Evolutionary conservation across 768 basidiomycete species (phyloP), one percentile per base, ranked within the genome.

Genomic region (Calocera cornea): DNA sequence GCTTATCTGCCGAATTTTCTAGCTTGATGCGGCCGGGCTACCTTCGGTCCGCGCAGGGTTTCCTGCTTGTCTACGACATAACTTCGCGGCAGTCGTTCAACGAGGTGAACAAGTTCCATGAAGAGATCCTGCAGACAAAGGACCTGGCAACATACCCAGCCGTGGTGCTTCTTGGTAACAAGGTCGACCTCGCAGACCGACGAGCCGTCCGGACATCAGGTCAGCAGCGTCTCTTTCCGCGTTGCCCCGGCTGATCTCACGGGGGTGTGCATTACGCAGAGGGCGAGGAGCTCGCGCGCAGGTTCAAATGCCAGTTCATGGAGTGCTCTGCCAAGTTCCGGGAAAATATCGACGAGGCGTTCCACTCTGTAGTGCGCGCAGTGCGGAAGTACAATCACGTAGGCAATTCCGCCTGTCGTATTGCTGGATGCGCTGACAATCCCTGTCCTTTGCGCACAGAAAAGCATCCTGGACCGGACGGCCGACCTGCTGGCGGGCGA

Each of bases 11-110:
- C 54, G n/a, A 29, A 5, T 36, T 60, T 50, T 10, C 14, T 41
- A 95, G 92, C 68, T 95, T 95, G 27, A 97, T 98, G 95, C 88
- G 95, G 60, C 95, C 97, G 75, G 95, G 97, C 74, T 98, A 98
- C 80, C 97, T 97, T 93, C 86, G 94, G 65, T 94, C 94, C 29
- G 95, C 95, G 69, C 95, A 98, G 78, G 95, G 95, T 10, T 98
- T 98, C 82, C 84, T 98, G 44, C 86, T 98, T 69, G 94, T 97
- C 67, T 98, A 98, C 78, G 93, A 92, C 65, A 97, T 97, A 78
- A 97, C 95, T 17, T 94, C 94, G 34, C 87, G 95, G 71, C 89
- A 92, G 76, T 95, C 95, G 50, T 98, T 97, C 74, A 92, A 97
- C 78, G 92, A 97, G 83, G 94, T 97, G 74, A 88, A 85, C 77